Conservation (phyloP, 2,329 filamentous ascomycete species). For the Penicillium rolfsii region DNA sequence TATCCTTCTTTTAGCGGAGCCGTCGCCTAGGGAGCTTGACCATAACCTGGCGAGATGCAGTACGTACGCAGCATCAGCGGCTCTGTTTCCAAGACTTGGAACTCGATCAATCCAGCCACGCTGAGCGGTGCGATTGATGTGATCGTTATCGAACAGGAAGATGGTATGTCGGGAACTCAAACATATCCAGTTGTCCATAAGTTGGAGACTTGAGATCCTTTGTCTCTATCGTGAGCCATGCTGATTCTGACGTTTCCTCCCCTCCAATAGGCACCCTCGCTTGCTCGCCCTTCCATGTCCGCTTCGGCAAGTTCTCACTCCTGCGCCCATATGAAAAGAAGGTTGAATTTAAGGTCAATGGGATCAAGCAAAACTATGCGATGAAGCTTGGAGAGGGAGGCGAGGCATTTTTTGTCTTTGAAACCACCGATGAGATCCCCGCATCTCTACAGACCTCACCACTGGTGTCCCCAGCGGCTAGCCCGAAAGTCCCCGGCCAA, state of each 20-base stretch:
- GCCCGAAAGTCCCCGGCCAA: constrained; percentile 60
- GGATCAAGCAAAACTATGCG: constrained; percentile 84
- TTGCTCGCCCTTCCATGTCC: constrained; percentile 97
- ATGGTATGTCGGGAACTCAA: constrained; percentile 60
- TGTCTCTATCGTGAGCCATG: background rate
- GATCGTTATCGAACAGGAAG: constrained; percentile 94
- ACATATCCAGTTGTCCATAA: background rate
- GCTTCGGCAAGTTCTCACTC: constrained; percentile 97
- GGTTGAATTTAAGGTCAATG: constrained; percentile 97
- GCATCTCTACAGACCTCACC: constrained; percentile 92
- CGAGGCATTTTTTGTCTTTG: constrained; percentile 98
- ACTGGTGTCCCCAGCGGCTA: constrained; percentile 83
- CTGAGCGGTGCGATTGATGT: constrained; percentile 98
- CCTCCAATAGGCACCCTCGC: constrained; percentile 62
- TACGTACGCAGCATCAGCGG: constrained; percentile 96
- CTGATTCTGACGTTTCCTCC: constrained; percentile 8
- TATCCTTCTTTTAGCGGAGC: constrained; percentile 1
- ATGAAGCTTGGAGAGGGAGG: constrained; percentile 99
- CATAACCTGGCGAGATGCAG: constrained; percentile 68
- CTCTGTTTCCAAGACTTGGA: constrained; percentile 98
- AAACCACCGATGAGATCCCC: constrained; percentile 90
- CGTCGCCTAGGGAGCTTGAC: constrained; percentile 22
- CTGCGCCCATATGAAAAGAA: constrained; percentile 96
- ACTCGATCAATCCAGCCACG: constrained; percentile 97
- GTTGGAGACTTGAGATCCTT: background rate